phyloP scores from a whole-genome alignment of 768 basidiomycete genomes.

The Leccinum barrowsii region DNA sequence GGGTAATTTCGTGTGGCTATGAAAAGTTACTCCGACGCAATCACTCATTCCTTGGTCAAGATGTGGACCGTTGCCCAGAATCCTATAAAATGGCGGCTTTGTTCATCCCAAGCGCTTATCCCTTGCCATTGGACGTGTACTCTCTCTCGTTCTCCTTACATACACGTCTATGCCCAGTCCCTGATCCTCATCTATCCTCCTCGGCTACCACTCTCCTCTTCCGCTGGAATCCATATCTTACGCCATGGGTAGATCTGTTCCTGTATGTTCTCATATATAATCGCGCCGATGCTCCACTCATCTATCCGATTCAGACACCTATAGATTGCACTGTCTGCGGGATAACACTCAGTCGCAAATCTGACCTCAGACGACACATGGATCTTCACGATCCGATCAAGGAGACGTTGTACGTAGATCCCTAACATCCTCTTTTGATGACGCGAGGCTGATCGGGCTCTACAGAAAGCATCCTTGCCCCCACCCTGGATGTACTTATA shows the following conservation, averaged over 20 bases:
- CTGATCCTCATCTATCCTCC: background rate
- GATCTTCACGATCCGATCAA: constrained; percentile 20
- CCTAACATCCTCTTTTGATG: background rate
- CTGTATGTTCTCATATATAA: background rate
- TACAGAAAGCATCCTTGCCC: constrained; percentile 26
- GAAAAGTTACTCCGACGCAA: constrained; percentile 23
- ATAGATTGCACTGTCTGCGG: constrained; percentile 15
- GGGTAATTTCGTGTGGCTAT: constrained; percentile 19
- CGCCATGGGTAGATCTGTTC: background rate
- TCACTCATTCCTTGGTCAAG: constrained; percentile 17
- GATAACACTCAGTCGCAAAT: constrained; percentile 17
- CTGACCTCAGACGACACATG: constrained; percentile 30
- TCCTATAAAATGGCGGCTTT: constrained; percentile 18
- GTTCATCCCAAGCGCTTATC: constrained; percentile 1
- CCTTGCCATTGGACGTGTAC: background rate
- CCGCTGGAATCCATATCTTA: background rate
- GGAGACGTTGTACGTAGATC: constrained; percentile 21
- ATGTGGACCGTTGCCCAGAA: constrained; percentile 2
- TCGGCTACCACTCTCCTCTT: background rate
- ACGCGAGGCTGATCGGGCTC: constrained; percentile 1
- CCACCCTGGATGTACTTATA: constrained; percentile 16
- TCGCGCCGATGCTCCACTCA: background rate
- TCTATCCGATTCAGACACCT: background rate
- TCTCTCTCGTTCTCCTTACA: background rate
- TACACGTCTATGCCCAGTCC: background rate